Conservation (phyloP, 108 stramenopile genomes). For the Phaeodactylum tricornutum region DNA sequence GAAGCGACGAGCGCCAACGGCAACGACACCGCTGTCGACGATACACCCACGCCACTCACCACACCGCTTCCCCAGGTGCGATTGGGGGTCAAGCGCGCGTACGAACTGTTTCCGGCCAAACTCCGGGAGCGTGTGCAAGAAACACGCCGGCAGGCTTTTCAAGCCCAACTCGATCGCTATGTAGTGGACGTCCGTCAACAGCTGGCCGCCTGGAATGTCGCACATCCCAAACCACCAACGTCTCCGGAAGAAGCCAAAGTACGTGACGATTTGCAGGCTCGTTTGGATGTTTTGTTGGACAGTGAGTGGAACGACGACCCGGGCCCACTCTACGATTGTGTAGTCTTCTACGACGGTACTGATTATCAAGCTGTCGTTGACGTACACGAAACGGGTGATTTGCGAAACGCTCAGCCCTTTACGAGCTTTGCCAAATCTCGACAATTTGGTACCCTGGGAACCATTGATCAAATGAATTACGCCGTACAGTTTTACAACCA, state of each 20-base stretch:
- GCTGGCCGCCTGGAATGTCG: slow-evolving; percentile 13
- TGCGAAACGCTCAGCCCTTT: slow-evolving; percentile 32
- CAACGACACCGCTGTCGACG: background rate
- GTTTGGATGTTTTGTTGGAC: slow-evolving; percentile 19
- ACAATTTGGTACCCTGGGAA: slow-evolving; percentile 36
- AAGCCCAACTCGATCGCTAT: slow-evolving; percentile 7
- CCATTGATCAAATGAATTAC: slow-evolving; percentile 46
- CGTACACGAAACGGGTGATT: slow-evolving; percentile 34
- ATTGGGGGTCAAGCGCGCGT: slow-evolving; percentile 47
- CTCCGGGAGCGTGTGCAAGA: slow-evolving; percentile 34
- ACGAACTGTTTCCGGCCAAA: slow-evolving; percentile 42
- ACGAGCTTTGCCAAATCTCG: slow-evolving; percentile 44
- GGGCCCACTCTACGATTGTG: slow-evolving; percentile 66
- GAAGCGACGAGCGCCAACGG: background rate
- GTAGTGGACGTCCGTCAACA: slow-evolving; percentile 6
- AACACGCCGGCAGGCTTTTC: slow-evolving; percentile 23
- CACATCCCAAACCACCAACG: background rate
- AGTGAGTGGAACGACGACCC: slow-evolving; percentile 43
- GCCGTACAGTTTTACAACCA: slow-evolving; percentile 74
- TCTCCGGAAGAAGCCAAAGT: slow-evolving; percentile 13
- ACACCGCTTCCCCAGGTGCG: slow-evolving; percentile 6
- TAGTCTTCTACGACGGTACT: slow-evolving; percentile 51
- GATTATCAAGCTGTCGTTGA: slow-evolving; percentile 61
- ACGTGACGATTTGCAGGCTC: slow-evolving; percentile 26
- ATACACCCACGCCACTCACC: slow-evolving; percentile 2